Evolutionary conservation across 129 eudicot species (phyloP).

Genomic region (Daucus carota): DNA sequence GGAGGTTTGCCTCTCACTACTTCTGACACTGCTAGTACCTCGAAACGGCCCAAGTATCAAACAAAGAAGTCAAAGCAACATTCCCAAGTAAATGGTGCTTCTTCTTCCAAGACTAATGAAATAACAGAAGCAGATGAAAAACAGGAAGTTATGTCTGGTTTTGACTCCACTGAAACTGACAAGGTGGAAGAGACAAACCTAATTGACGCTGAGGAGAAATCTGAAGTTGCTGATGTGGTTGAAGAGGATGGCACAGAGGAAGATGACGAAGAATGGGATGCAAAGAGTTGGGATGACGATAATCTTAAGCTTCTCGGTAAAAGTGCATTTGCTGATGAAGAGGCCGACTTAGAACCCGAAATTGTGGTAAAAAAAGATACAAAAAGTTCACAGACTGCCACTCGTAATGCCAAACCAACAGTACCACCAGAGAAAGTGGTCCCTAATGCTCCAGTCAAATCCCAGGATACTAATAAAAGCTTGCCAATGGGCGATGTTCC

Average conservation of each 20-base stretch:
- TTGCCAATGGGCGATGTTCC: slow-evolving; percentile 26
- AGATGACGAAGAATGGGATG: slow-evolving; percentile 96
- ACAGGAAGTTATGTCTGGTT: slow-evolving; percentile 26
- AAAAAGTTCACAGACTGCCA: slow-evolving; percentile 24
- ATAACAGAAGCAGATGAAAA: slow-evolving; percentile 26
- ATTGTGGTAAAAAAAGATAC: slow-evolving; percentile 42
- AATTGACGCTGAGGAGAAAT: slow-evolving; percentile 25
- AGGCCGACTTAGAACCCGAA: slow-evolving; percentile 53
- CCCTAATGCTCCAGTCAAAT: slow-evolving; percentile 9
- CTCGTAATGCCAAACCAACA: slow-evolving; percentile 22
- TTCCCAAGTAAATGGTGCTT: slow-evolving; percentile 51
- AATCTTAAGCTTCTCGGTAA: slow-evolving; percentile 67
- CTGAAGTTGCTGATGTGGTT: slow-evolving; percentile 23
- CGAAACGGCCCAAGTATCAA: slow-evolving; percentile 62
- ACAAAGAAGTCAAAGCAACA: slow-evolving; percentile 63
- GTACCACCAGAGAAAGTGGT: slow-evolving; percentile 16
- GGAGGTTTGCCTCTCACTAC: slow-evolving; percentile 46
- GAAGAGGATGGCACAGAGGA: slow-evolving; percentile 45
- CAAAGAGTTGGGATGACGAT: slow-evolving; percentile 95
- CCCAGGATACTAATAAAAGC: slow-evolving; percentile 24
- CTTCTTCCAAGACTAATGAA: slow-evolving; percentile 31
- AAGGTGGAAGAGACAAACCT: slow-evolving; percentile 44
- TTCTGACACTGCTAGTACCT: slow-evolving; percentile 42
- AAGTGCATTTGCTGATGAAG: slow-evolving; percentile 78
- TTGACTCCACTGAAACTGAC: slow-evolving; percentile 40